Evolutionary conservation across 2,329 filamentous ascomycete species (phyloP).

Genomic region (Fusarium sp.): DNA sequence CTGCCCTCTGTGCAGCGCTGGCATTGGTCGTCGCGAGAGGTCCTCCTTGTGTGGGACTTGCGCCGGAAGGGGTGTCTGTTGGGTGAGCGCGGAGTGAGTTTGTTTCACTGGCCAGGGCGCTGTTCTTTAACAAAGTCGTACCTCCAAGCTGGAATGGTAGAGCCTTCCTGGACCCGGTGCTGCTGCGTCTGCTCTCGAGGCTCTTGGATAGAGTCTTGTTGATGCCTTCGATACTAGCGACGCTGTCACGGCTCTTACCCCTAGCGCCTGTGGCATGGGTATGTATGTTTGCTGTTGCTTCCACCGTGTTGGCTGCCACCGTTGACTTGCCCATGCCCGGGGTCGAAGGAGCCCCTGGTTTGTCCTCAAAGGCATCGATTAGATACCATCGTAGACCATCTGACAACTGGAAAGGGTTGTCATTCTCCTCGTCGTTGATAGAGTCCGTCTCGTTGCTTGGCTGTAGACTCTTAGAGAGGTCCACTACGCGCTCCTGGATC

Average conservation of each 20-base stretch:
- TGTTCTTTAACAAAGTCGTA: constrained; percentile 61
- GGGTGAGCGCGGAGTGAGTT: constrained; percentile 67
- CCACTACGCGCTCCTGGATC: constrained; percentile 92
- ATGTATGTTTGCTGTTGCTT: constrained; percentile 81
- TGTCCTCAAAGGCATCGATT: constrained; percentile 93
- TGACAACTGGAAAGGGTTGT: constrained; percentile 96
- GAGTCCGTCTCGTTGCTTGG: constrained; percentile 62
- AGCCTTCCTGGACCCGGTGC: constrained; percentile 85
- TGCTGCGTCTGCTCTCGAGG: constrained; percentile 90
- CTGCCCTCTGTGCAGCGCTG: constrained; percentile 27
- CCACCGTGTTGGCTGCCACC: constrained; percentile 87
- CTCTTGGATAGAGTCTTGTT: constrained; percentile 87
- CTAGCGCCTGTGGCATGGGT: constrained; percentile 61
- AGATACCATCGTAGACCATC: constrained; percentile 97
- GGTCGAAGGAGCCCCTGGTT: constrained; percentile 89
- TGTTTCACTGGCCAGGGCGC: constrained; percentile 68
- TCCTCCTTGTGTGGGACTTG: constrained; percentile 56
- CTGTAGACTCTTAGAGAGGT: constrained; percentile 83
- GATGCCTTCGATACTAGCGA: constrained; percentile 75
- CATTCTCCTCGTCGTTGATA: constrained; percentile 78
- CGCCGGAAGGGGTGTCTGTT: constrained; percentile 55
- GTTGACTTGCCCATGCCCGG: constrained; percentile 93
- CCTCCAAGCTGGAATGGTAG: constrained; percentile 64
- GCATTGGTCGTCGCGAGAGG: constrained; percentile 41
- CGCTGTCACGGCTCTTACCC: constrained; percentile 58